Base-by-base conservation (phyloP, 2,329 filamentous ascomycete genomes). In the Apiospora marii region DNA sequence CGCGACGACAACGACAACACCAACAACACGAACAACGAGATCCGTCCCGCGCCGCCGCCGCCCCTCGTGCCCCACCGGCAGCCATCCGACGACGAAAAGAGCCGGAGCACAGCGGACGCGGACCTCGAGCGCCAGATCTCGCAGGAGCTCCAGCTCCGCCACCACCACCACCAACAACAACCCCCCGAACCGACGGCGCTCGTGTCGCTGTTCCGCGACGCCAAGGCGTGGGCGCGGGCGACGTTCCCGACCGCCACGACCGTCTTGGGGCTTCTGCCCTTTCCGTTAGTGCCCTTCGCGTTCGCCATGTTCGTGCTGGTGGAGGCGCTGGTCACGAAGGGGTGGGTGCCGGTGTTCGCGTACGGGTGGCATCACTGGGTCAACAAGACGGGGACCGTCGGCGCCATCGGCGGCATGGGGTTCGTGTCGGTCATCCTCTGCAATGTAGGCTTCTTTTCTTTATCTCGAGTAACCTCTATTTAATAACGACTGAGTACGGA, bases 261-360 rank as follows among this genome's bases (percentile, higher is more conserved):
- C 0, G 92, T 94, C 0, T 79, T 92, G 5, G 82, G 87, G 0
- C 91, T 93, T 78, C 84, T 94, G 1, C 92, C 92, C 0, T 89
- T 92, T 71, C 87, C 91, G 0, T 86, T 94, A 0, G 85, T 94
- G 0, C 92, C 92, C 0, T 94, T 94, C 76, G 90, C 92, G 0
- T 90, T 94, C 72, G 86, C 88, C 74, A 94, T 94, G 92, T 94
- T 94, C 74, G 86, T 94, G 13, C 86, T 94, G 0, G 92, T 94
- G 0, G 92, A 94, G 78, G 92, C 88, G 0, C 81, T 94, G 1
- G 92, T 93, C 0, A 93, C 90, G 0, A 94, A 92, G 74, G 92
- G 92, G 12, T 94, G 92, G 92, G 90, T 94, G 0, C 87, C 88
- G 0, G 91, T 94, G 0, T 94, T 94, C 76, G 92, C 92, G 0